Evolutionary conservation across 805 yeast species (phyloP), one percentile per base, ranked within the genome.

Genomic region (Monosporozyma yasuniensis): DNA sequence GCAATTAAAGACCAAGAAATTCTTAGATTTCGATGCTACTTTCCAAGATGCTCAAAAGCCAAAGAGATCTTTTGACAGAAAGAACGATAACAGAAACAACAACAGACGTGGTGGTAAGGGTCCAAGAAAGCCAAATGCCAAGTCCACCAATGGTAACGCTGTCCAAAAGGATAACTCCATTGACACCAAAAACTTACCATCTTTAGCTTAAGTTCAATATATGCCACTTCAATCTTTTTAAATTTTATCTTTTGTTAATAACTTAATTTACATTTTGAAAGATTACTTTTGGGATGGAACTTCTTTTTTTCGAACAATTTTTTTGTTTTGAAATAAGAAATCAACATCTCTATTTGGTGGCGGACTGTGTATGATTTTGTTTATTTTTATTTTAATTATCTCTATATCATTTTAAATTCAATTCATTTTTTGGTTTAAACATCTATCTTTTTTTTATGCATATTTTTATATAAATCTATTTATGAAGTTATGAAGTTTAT

Each of bases 1-100:
- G 80, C 76, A 82, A 56, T 77, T 75, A 70, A 90, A 90, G 81
- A 84, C 84, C 71, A 88, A 88, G 84, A 77, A 73, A 65, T 72
- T 75, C 67, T 75, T 89, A 66, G 91, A 87, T 58, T 75, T 87
- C 61, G 81, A 81, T 61, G 85, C 90, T 54, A 72, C 78, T 55
- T 84, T 84, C 67, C 75, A 84, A 60, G 89, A 82, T 62, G 52
- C 59, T 52, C 56, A 55, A 61, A 67, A 43, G 66, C 61, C 58
- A 59, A 59, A 61, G 53, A 59, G 48, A 56, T 48, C 55, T 63
- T 59, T 61, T 56, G 59, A 57, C 50, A 50, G 47, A 44, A 39
- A 39, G 42, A 61, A 63, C 50, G 55, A 54, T 50, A 64, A 64
- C 54, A 55, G 63, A 54, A 56, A 60, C 53, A 65, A 66, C 58